Percentiles rank a stretch among this genome's conserved stretches.
Evolutionary conservation across 306 rosid species (phyloP).

Genomic region (Lagenaria siceraria): DNA sequence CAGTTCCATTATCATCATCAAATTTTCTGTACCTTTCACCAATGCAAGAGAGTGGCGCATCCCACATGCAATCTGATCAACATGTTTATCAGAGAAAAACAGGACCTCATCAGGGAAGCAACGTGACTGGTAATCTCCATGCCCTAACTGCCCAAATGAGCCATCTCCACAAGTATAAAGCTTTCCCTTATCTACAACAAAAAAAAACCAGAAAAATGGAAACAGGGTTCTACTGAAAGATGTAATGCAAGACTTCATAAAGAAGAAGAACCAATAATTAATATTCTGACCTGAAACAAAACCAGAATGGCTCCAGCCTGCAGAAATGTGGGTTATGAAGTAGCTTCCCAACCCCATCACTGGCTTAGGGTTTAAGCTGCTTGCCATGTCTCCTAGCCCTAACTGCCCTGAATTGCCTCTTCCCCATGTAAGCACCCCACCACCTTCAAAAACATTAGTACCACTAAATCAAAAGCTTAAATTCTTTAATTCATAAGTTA

Average conservation of each 20-base stretch:
- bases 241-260: neutral
- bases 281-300: constrained; percentile 68
- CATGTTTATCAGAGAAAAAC: constrained; percentile 37
- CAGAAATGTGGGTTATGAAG: constrained; percentile 53
- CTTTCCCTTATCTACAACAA: constrained; percentile 35
- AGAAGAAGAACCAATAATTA: neutral
- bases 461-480: neutral
- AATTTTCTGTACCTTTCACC: constrained; percentile 40
- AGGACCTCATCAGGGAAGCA: constrained; percentile 44
- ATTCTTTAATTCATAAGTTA: neutral
- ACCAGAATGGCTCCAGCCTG: constrained; percentile 94
- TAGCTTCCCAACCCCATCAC: constrained; percentile 31
- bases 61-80: constrained; percentile 64
- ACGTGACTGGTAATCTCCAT: constrained; percentile 50
- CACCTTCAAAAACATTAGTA: constrained; percentile 25
- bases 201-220: constrained; percentile 6
- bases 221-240: neutral
- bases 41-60: constrained; percentile 87
- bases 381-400: constrained; percentile 50
- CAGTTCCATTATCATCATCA: no score
- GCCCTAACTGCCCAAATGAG: constrained; percentile 95
- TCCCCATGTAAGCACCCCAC: constrained; percentile 79
- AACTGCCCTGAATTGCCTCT: constrained; percentile 80
- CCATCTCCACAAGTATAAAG: constrained; percentile 87
- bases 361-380: constrained; percentile 38